Evolutionary conservation across 2,329 filamentous ascomycete species (phyloP).

Genomic region (Sordariomycetes sp.): DNA sequence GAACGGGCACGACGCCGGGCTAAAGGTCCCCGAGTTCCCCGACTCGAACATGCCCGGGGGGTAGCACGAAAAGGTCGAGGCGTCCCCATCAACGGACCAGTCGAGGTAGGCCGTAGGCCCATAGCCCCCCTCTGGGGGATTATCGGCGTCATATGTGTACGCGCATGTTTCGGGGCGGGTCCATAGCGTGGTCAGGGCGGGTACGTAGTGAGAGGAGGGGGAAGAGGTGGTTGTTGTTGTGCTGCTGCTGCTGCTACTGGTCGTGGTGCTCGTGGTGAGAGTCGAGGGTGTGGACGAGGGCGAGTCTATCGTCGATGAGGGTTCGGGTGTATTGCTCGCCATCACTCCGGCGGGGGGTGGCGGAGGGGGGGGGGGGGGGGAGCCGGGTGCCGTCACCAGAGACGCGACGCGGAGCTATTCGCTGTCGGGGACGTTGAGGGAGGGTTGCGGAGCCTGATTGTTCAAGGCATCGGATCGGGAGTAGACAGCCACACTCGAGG

Average conservation of each 20-base stretch:
- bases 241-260: not conserved
- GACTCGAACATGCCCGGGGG: slow-evolving; percentile 24
- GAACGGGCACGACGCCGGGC: slow-evolving; percentile 23
- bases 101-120: slow-evolving; percentile 22
- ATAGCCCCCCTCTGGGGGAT: slow-evolving; percentile 10
- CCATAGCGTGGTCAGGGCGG: slow-evolving; percentile 24
- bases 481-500: not conserved
- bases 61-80: slow-evolving; percentile 24
- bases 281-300: slow-evolving; percentile 1
- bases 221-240: not conserved
- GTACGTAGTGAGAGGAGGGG: slow-evolving; percentile 5
- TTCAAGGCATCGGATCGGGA: not conserved
- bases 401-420: not conserved
- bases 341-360: not conserved
- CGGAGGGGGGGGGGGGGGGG: too few species aligned
- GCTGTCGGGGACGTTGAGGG: not conserved
- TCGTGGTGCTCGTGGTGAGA: not conserved
- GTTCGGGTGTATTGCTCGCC: not conserved
- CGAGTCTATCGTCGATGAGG: not conserved
- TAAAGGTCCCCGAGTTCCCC: slow-evolving; percentile 22
- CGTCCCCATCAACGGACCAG: slow-evolving; percentile 19
- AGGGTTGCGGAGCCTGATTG: not conserved
- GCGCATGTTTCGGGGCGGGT: slow-evolving; percentile 20
- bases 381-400: not conserved
- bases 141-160: slow-evolving; percentile 22